Evolutionary conservation across 306 rosid species (phyloP).

Genomic region (Pterocarpus santalinus): DNA sequence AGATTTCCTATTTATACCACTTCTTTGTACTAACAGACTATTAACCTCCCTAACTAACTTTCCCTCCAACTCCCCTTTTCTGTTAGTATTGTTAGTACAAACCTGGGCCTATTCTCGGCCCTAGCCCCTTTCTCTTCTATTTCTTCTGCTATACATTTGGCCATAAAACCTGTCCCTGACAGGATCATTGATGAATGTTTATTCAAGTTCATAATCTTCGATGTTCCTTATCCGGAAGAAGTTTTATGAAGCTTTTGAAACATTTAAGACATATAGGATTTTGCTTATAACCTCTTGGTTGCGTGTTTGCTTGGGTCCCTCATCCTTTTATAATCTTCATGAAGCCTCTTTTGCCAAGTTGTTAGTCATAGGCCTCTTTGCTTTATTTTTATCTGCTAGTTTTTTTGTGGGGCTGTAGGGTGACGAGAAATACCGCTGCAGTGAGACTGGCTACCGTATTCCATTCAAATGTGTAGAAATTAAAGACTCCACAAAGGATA

Average conservation of each 20-base stretch:
- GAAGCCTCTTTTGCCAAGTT: neutral
- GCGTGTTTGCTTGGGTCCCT: neutral
- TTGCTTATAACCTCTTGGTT: conserved; percentile 22
- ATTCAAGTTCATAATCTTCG: conserved; percentile 31
- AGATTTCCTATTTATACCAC: too few species aligned
- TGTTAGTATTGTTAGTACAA: too few species aligned
- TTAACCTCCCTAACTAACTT: too few species aligned
- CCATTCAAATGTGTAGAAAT: conserved; percentile 84
- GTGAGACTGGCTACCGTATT: conserved; percentile 94
- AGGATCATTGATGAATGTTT: conserved; percentile 31
- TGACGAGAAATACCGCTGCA: conserved; percentile 81
- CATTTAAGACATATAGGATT: conserved; percentile 7
- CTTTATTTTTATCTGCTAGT: conserved; percentile 19
- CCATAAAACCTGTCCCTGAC: neutral
- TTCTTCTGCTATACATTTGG: too few species aligned
- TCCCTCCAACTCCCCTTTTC: too few species aligned
- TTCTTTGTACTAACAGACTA: too few species aligned
- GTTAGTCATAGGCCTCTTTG: conserved; percentile 21
- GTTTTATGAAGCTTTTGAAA: conserved; percentile 33
- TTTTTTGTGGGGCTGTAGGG: conserved; percentile 55
- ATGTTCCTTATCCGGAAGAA: conserved; percentile 20
- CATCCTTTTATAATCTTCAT: conserved; percentile 3
- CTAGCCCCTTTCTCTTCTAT: too few species aligned
- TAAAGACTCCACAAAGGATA: conserved; percentile 54
- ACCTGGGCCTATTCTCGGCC: too few species aligned